A percentile compares a stretch with the other conserved stretches of the same genome.
Conservation (phyloP, 306 rosid species). For the Trichosanthes cucumerina region DNA sequence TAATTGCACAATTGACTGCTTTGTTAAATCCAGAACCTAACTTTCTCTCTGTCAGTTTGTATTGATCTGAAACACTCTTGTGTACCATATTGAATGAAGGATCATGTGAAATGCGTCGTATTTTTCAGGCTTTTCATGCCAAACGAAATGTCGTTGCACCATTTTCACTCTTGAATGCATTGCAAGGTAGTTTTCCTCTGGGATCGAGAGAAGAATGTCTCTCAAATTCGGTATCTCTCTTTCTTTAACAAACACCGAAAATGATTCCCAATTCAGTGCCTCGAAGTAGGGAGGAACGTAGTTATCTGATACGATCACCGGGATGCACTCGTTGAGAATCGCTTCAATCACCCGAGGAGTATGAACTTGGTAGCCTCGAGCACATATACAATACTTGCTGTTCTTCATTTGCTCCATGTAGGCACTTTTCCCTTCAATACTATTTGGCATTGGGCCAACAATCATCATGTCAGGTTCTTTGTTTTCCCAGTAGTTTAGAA, state of each 20-base stretch:
- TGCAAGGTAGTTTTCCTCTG: constrained; percentile 47
- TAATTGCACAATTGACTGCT: not conserved
- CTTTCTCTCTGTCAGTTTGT: not conserved
- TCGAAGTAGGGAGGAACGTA: constrained; percentile 51
- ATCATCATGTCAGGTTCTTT: constrained; percentile 69
- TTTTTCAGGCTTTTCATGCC: constrained; percentile 50
- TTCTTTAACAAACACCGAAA: constrained; percentile 45
- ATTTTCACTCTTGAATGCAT: constrained; percentile 46
- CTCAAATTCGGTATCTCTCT: constrained; percentile 49
- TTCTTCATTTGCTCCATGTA: constrained; percentile 71
- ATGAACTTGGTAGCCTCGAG: constrained; percentile 80
- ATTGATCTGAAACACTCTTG: constrained; percentile 44
- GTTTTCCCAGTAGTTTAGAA: constrained; percentile 65
- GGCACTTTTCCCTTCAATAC: constrained; percentile 43
- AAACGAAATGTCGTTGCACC: constrained; percentile 55
- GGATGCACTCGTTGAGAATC: constrained; percentile 45
- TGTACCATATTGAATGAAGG: constrained; percentile 72
- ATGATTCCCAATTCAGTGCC: constrained; percentile 40
- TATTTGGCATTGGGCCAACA: constrained; percentile 63
- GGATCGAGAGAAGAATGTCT: constrained; percentile 58
- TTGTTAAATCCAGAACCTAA: not conserved
- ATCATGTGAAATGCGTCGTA: constrained; percentile 69
- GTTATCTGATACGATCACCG: constrained; percentile 34
- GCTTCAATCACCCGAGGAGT: constrained; percentile 67
- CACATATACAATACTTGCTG: constrained; percentile 81